A percentile compares a stretch with the other conserved stretches of the same genome.
phyloP scores from a whole-genome alignment of 345 rosid genomes.

The Luvunga scandens region DNA sequence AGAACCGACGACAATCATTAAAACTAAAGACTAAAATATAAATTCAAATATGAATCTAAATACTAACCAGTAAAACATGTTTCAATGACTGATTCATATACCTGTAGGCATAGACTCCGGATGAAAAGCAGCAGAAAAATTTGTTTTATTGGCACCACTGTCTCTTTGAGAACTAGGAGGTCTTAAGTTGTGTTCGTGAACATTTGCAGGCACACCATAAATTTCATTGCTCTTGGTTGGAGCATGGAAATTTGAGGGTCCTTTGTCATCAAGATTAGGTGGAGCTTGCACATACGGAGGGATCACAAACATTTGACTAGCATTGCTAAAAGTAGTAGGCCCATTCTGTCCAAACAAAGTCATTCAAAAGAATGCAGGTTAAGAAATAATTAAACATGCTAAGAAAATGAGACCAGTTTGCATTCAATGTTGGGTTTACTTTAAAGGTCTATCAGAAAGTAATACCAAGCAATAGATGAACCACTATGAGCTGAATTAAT shows the following conservation, averaged over 20 bases:
- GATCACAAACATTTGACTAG: slow-evolving; percentile 24
- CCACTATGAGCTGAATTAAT: neutral
- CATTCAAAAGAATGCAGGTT: slow-evolving; percentile 3
- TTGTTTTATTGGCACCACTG: slow-evolving; percentile 11
- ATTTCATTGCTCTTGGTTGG: slow-evolving; percentile 32
- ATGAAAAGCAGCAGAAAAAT: slow-evolving; percentile 25
- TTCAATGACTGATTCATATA: slow-evolving; percentile 21
- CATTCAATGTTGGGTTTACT: neutral
- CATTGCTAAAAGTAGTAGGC: slow-evolving; percentile 43
- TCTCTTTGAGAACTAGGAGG: slow-evolving; percentile 33
- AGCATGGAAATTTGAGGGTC: slow-evolving; percentile 33
- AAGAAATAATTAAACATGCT: slow-evolving; percentile 9
- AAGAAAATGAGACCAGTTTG: slow-evolving; percentile 6
- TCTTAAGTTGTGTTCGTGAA: slow-evolving; percentile 30
- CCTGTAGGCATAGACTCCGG: slow-evolving; percentile 36
- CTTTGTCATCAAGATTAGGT: slow-evolving; percentile 20
- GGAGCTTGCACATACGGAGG: slow-evolving; percentile 35
- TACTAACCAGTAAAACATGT: neutral
- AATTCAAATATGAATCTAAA: neutral
- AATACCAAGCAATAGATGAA: neutral
- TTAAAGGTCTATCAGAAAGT: neutral
- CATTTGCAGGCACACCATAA: slow-evolving; percentile 24
- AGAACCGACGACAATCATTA: slow-evolving; percentile 1
- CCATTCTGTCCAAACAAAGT: slow-evolving; percentile 54
- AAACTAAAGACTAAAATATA: neutral